Conservation (phyloP, 1,284 basidiomycete species). For the Austropuccinia psidii region DNA sequence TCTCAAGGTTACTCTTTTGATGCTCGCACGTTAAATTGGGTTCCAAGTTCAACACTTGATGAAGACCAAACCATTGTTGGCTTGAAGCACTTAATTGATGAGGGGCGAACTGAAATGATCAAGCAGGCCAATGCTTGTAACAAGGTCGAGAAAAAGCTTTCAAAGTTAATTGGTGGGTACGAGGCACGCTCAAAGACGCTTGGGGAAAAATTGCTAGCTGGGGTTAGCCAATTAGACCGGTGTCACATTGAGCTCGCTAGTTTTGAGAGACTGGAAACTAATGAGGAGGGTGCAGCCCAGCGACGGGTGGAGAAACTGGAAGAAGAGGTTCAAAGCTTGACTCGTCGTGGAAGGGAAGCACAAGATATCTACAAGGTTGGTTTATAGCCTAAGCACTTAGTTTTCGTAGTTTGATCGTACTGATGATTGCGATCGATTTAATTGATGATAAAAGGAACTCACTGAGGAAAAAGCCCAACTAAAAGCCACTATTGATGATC, state of each 20-base stretch:
- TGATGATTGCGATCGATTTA: neutral
- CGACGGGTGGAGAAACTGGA: slow-evolving; percentile 64
- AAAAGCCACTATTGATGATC: slow-evolving; percentile 12
- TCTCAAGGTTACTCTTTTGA: slow-evolving; percentile 61
- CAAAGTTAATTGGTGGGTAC: slow-evolving; percentile 81
- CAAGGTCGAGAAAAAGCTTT: slow-evolving; percentile 88
- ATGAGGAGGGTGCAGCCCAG: slow-evolving; percentile 68
- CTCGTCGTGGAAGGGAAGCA: slow-evolving; percentile 3
- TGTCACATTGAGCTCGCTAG: slow-evolving; percentile 65
- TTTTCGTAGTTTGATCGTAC: neutral
- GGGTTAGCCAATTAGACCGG: slow-evolving; percentile 51
- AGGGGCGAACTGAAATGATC: slow-evolving; percentile 66
- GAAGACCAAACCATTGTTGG: slow-evolving; percentile 60
- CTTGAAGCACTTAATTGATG: slow-evolving; percentile 58
- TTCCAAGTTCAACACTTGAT: slow-evolving; percentile 58
- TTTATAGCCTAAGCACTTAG: neutral
- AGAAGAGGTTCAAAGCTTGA: slow-evolving; percentile 65
- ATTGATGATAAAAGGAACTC: neutral
- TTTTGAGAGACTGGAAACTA: slow-evolving; percentile 62
- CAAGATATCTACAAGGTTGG: slow-evolving; percentile 29
- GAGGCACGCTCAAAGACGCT: slow-evolving; percentile 67
- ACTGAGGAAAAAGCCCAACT: neutral
- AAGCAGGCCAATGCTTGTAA: slow-evolving; percentile 69
- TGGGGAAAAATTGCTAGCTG: slow-evolving; percentile 61
- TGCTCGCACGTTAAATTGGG: slow-evolving; percentile 58